A percentile compares a stretch with the other conserved stretches of the same genome.
These are phyloP conservation scores for Mortierella sp. DNA, from an alignment of 371 early-diverging fungal genomes.

Conservation along the genomic window DNA sequence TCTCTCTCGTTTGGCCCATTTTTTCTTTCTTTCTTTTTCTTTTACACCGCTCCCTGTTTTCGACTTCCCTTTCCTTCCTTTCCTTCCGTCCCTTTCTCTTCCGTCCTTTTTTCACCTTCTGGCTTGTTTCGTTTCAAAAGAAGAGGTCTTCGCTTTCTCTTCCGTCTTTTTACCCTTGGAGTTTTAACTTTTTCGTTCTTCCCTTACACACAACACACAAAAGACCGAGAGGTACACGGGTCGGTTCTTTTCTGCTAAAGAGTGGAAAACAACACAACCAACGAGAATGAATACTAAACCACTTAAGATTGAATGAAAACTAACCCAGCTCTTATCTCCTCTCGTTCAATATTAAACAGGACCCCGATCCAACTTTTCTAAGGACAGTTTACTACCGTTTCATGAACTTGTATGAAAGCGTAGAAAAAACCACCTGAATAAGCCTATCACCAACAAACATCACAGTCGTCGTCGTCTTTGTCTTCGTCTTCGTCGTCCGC, in stretches of 20 bases:
- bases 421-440: conserved; percentile 35
- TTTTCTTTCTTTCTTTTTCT: conserved; percentile 5
- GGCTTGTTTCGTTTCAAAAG: conserved; percentile 22
- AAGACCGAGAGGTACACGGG: not conserved
- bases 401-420: conserved; percentile 44
- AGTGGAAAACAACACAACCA: not conserved
- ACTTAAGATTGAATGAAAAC: conserved; percentile 4
- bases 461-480: conserved; percentile 4
- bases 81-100: conserved; percentile 8
- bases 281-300: not conserved
- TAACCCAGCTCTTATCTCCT: conserved; percentile 7
- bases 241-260: not conserved
- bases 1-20: conserved; percentile 4
- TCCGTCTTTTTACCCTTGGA: no score
- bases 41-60: not conserved
- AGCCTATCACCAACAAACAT: conserved; percentile 28
- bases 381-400: conserved; percentile 9
- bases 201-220: conserved; percentile 3
- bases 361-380: conserved; percentile 7
- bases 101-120: not conserved
- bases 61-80: not conserved
- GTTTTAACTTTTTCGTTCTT: not conserved
- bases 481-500: conserved; percentile 10
- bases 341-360: not conserved
- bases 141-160: not conserved